These are phyloP conservation scores for Exophiala bonariae DNA, from an alignment of 2,329 filamentous ascomycete species.

Conservation along the genomic window DNA sequence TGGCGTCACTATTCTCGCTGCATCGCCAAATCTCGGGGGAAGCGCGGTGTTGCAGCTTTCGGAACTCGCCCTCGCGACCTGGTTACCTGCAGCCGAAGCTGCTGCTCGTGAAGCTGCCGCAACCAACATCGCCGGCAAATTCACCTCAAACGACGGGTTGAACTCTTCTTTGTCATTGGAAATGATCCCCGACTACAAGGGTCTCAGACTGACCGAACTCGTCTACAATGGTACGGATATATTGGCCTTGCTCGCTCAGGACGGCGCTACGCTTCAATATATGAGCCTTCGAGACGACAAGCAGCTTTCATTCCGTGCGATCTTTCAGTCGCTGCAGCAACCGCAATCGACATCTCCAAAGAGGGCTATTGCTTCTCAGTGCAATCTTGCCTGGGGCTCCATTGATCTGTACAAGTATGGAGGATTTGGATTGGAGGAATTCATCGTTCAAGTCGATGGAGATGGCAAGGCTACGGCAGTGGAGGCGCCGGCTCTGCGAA, in stretches of 20 bases:
- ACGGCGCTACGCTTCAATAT: conserved; percentile 8
- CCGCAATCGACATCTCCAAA: not conserved
- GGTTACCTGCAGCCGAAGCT: conserved; percentile 10
- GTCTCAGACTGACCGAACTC: conserved; percentile 24
- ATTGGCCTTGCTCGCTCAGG: not conserved
- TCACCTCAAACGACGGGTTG: conserved; percentile 25
- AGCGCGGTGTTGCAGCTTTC: conserved; percentile 32
- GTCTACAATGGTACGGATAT: conserved; percentile 12
- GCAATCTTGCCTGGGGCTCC: conserved; percentile 21
- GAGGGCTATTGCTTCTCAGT: conserved; percentile 1
- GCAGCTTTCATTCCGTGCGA: conserved; percentile 7
- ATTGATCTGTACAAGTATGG: conserved; percentile 26
- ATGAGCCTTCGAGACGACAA: conserved; percentile 7
- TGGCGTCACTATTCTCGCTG: conserved; percentile 44
- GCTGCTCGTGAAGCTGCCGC: conserved; percentile 32
- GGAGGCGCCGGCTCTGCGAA: conserved; percentile 4
- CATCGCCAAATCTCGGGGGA: conserved; percentile 28
- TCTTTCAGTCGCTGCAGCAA: conserved; percentile 4
- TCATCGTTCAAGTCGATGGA: conserved; percentile 22
- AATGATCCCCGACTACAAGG: conserved; percentile 20
- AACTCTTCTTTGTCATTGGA: conserved; percentile 31
- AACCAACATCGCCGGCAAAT: conserved; percentile 30
- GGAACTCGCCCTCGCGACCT: conserved; percentile 16
- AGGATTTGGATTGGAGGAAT: conserved; percentile 25
- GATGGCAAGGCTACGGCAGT: conserved; percentile 28